Evolutionary conservation across 2,329 filamentous ascomycete genomes (phyloP).

Genomic region (Curvularia spicifera): DNA sequence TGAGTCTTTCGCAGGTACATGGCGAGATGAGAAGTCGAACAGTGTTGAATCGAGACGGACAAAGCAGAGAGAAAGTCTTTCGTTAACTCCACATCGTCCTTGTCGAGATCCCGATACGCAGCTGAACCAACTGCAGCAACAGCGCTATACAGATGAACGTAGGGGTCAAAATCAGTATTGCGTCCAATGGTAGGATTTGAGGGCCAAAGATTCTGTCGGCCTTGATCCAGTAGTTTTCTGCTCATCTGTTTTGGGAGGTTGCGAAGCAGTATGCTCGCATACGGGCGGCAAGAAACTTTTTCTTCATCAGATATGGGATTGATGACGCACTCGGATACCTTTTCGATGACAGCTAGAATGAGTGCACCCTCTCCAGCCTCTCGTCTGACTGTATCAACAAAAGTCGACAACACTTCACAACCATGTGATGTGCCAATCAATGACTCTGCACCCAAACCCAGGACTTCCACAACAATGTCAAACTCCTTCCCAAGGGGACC

Average conservation of each 20-base stretch:
- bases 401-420: slow-evolving; percentile 60
- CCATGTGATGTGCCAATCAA: slow-evolving; percentile 29
- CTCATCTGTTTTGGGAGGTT: slow-evolving; percentile 54
- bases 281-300: slow-evolving; percentile 28
- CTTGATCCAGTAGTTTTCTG: slow-evolving; percentile 62
- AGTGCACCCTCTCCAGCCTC: slow-evolving; percentile 73
- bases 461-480: slow-evolving; percentile 70
- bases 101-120: slow-evolving; percentile 59
- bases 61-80: slow-evolving; percentile 62
- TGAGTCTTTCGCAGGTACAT: slow-evolving; percentile 68
- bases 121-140: slow-evolving; percentile 60
- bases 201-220: slow-evolving; percentile 71
- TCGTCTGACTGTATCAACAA: slow-evolving; percentile 62
- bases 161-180: slow-evolving; percentile 61
- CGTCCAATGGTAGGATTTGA: slow-evolving; percentile 50
- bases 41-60: slow-evolving; percentile 48
- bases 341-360: slow-evolving; percentile 72
- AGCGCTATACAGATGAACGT: slow-evolving; percentile 69
- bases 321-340: slow-evolving; percentile 61
- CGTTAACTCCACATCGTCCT: slow-evolving; percentile 49
- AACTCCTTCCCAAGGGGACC: slow-evolving; percentile 69
- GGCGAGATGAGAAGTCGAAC: slow-evolving; percentile 57
- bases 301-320: slow-evolving; percentile 27
- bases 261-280: slow-evolving; percentile 46
- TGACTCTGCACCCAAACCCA: slow-evolving; percentile 64